Evolutionary conservation across 345 rosid species (phyloP), one percentile per base, ranked within the genome.

Genomic region (Salix exigua): DNA sequence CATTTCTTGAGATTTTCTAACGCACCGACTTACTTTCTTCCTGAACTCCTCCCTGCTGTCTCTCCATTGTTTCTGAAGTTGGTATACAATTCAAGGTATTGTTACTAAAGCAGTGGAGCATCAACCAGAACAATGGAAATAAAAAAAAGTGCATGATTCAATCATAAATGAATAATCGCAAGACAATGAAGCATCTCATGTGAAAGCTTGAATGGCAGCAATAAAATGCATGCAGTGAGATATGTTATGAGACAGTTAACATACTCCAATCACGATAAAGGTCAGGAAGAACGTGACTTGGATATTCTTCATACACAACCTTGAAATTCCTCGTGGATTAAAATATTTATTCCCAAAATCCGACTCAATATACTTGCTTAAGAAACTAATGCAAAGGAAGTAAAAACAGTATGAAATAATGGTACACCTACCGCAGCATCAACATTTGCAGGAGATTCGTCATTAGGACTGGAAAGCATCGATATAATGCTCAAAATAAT

Each of bases 371-470:
- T 21, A 58, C 28, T 58, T 23, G 6, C 13, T 33, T n/a, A 17
- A 35, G 46, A 35, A 35, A 35, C 69, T 30, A 66, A 4, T 66
- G 23, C 17, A 16, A 9, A 33, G 40, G 31, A 14, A 35, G 42
- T 6, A 35, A 14, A 66, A 9, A 55, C 66, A 55, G 31, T 26
- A 14, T 38, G 28, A 14, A 37, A 67, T 2, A 37, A 73, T 2
- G n/a, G 2, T 37, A 38, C 68, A 90, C 91, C 76, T 83, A 91
- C 97, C 21, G 97, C 97, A 72, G 97, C 98, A 78, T 92, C 99
- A 75, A 92, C 90, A 70, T 91, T 92, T 48, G 98, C 97, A 12
- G 96, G 97, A 80, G 98, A 92, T 81, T 92, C 97, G 3, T 94
- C 97, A 13, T 92, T 94, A 28, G 98, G 97, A 78, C 92, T 73